Base-by-base conservation (phyloP, 768 basidiomycete genomes). In the Vararia minispora region DNA sequence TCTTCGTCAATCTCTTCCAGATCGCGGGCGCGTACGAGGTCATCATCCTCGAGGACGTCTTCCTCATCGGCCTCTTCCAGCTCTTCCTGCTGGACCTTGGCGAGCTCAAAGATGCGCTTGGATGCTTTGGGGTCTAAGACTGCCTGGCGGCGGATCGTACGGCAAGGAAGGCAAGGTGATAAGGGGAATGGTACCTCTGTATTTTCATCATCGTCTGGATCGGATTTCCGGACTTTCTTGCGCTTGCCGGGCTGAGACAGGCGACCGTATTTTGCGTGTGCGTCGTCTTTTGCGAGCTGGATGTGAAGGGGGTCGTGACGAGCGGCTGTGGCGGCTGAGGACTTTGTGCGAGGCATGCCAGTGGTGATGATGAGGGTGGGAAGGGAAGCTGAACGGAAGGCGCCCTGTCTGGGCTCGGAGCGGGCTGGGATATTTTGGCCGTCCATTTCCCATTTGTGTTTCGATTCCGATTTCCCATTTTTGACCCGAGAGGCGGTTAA, bases 81-180 rank as follows among this genome's bases (percentile, higher is more conserved):
- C 54, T 97, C 91, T 55, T 89, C 81, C 60, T 97, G 91, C 59
- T 99, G 94, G 49, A 86, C 81, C 53, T 74, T 71, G 12, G 94
- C 94, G 39, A 99, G 74, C 56, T 91, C 84, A 48, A 99, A 82
- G 34, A 99, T 95, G 49, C 76, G 79, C 42, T 71, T 68, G 0
- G 90, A 94, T 5, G 79, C 82, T 59, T 82, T 87, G 3, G 80
- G 71, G 54, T 90, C 86, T 44, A 91, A 57, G 14, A 77, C 74
- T 30, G 63, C 66, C 88, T 92, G 47, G 34, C 14, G 3, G 26
- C 10, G 10, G 20, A 25, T 24, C 28, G 30, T 32, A 14, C 24
- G 39, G 20, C 20, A 38, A 31, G 22, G 28, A 33, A 14, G 31
- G 5, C 16, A 22, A 26, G 29, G 31, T 27, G 20, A 28, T 28